These are phyloP conservation scores for Echria macrotheca DNA, from an alignment of 495 filamentous ascomycete species.

Conservation along the genomic window DNA sequence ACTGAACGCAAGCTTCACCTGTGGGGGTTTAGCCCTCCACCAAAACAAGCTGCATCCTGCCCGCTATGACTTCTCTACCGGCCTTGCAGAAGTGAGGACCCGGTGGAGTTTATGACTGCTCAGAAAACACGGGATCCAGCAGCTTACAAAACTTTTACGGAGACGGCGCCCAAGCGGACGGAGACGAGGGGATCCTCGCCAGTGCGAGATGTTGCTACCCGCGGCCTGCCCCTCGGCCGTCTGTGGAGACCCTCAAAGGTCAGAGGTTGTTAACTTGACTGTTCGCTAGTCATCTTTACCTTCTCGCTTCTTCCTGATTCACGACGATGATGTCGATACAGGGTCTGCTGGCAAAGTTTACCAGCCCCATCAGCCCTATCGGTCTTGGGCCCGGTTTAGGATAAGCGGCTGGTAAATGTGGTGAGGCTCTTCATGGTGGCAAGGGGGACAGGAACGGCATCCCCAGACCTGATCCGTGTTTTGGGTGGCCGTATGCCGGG, in stretches of 20 bases:
- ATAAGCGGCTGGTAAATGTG: constrained; percentile 28
- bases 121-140: too few species aligned
- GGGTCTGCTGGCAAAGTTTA: neutral
- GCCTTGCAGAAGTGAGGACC: constrained; percentile 12
- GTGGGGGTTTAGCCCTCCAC: constrained; percentile 4
- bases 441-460: constrained; percentile 18
- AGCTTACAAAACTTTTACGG: constrained; percentile 9
- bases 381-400: constrained; percentile 17
- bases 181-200: constrained; percentile 3
- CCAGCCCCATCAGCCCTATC: constrained; percentile 8
- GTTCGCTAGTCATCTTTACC: neutral
- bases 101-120: constrained; percentile 6
- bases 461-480: constrained; percentile 29
- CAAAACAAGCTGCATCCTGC: constrained; percentile 15
- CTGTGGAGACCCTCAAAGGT: neutral
- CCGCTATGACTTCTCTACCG: constrained; percentile 21
- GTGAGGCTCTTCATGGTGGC: constrained; percentile 12
- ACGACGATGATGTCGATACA: neutral
- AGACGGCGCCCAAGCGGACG: constrained; percentile 5
- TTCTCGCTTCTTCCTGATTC: neutral
- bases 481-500: constrained; percentile 23
- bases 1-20: neutral
- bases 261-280: neutral
- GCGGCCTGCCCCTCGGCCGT: neutral
- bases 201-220: neutral